A percentile compares a stretch with the other conserved stretches of the same genome.
Conservation (phyloP, 2,329 filamentous ascomycete species). For the Phaeoacremonium minimum region DNA sequence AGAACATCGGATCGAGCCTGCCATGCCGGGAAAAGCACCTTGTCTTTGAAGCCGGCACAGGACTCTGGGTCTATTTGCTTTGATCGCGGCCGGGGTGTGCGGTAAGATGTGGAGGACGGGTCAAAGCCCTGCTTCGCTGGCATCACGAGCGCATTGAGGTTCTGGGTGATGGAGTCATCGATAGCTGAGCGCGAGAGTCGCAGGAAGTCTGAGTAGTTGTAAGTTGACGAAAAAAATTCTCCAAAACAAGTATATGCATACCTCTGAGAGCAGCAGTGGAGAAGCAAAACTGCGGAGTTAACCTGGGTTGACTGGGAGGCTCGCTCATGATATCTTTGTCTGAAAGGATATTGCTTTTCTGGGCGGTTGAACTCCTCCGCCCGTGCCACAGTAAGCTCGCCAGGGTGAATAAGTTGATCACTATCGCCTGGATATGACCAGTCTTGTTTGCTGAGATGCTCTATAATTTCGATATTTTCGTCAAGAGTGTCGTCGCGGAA, state of each 20-base stretch:
- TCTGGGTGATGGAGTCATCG: constrained; percentile 91
- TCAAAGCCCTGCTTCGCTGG: constrained; percentile 73
- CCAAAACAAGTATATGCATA: constrained; percentile 23
- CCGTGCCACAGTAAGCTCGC: constrained; percentile 45
- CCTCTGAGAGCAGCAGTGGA: constrained; percentile 65
- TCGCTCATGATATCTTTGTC: constrained; percentile 38
- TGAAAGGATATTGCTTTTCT: constrained; percentile 23
- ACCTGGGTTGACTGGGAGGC: constrained; percentile 38
- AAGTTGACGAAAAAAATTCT: constrained; percentile 4
- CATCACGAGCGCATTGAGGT: constrained; percentile 82
- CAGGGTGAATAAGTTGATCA: constrained; percentile 33
- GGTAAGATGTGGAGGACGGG: constrained; percentile 67
- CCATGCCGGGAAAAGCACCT: constrained; percentile 86
- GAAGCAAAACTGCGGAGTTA: constrained; percentile 77
- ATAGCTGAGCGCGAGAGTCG: constrained; percentile 78
- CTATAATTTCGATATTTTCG: no score
- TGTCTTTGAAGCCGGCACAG: constrained; percentile 70
- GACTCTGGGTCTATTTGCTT: constrained; percentile 54
- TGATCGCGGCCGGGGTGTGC: constrained; percentile 45
- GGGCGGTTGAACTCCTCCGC: constrained; percentile 29
- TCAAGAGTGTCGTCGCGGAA: no score
- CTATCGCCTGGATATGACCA: neutral
- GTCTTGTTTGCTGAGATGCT: constrained; percentile 15
- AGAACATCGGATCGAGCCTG: constrained; percentile 76
- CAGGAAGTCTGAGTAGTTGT: constrained; percentile 68